Percentiles rank a stretch among this genome's conserved stretches.
Conservation (phyloP, 2,329 filamentous ascomycete genomes). For the Ophiosphaerella herpotricha region DNA sequence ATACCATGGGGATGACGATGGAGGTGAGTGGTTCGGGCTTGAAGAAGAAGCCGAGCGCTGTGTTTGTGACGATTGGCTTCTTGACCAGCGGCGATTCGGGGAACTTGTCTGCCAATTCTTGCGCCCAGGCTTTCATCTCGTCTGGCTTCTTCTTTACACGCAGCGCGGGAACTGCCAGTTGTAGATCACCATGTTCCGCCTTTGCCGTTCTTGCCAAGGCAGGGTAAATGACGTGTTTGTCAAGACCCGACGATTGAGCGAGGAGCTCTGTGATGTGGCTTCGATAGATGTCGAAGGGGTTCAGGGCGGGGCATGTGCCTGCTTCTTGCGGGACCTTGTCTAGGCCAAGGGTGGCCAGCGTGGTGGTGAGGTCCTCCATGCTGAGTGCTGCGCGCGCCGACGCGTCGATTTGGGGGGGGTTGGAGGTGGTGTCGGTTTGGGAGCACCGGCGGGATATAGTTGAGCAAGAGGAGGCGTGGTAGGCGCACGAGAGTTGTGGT, state of each 20-base stretch:
- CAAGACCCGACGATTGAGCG: constrained; percentile 70
- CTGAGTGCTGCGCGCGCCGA: constrained; percentile 24
- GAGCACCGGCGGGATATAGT: constrained; percentile 10
- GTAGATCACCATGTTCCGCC: constrained; percentile 81
- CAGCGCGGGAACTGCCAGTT: constrained; percentile 78
- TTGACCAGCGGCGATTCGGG: constrained; percentile 75
- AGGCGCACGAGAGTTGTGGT: background rate
- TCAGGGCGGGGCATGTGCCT: constrained; percentile 65
- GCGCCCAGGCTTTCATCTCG: constrained; percentile 61
- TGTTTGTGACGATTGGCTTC: constrained; percentile 68
- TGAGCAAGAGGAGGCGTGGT: background rate
- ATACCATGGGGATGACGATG: constrained; percentile 71
- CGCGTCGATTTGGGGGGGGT: constrained; percentile 32
- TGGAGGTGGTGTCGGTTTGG: constrained; percentile 20
- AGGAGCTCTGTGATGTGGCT: constrained; percentile 74
- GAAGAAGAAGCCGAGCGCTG: constrained; percentile 81
- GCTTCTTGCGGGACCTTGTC: constrained; percentile 45
- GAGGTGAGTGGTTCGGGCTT: constrained; percentile 68
- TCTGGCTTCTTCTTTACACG: constrained; percentile 69
- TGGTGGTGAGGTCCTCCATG: constrained; percentile 45
- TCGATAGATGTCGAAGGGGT: constrained; percentile 80
- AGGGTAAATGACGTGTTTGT: constrained; percentile 71
- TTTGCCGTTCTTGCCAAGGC: constrained; percentile 78
- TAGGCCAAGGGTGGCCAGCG: constrained; percentile 45
- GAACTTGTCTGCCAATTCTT: constrained; percentile 65